Base-by-base conservation (phyloP, 2,329 filamentous ascomycete species). In the Aspergillus hiratsukae region DNA sequence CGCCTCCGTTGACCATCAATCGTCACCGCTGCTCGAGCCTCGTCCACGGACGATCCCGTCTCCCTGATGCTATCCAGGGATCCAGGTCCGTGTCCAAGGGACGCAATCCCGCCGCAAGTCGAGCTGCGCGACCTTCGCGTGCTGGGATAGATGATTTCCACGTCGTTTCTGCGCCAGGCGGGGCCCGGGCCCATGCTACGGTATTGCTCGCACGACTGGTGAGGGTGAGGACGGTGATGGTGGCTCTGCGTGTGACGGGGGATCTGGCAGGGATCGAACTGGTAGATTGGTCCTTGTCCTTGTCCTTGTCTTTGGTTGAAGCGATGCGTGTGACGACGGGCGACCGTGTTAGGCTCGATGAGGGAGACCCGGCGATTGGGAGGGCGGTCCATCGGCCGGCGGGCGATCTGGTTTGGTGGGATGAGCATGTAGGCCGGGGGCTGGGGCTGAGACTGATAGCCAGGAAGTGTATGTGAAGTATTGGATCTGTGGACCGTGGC, bases 81-180 rank as follows among this genome's bases (percentile, higher is more conserved):
- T 11, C 61, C 37, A 55, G 55, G 35, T 11, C 61, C 37, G 56
- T 65, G 21, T 6, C 57, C 58, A 28, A 50, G 31, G 2, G 58
- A 50, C 19, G 51, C 61, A 1, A 64, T 51, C 1, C 65, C 66
- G 0, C 68, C 68, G 25, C 66, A 67, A 0, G 69, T 74, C 41
- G 58, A 69, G 54, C 71, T 75, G 28, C 72, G 68, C 5, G 71
- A 58, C 2, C 71, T 66, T 5, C 72, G 66, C 4, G 66, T 68
- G 53, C 69, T 73, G 2, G 69, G 66, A 53, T 73, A 74, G n/a
- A 69, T 59, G 21, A 73, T 49, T 8, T 72, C 68, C 11, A 69
- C 62, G 23, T 72, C 71, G n/a, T 66, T 68, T 48, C 69, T 62
- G 29, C 68, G 70, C 1, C 64, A 56, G 11, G 64, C 58, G 0